These are phyloP conservation scores for Diplotaxis tenuifolia DNA, from an alignment of 345 rosid species.

Conservation along the genomic window DNA sequence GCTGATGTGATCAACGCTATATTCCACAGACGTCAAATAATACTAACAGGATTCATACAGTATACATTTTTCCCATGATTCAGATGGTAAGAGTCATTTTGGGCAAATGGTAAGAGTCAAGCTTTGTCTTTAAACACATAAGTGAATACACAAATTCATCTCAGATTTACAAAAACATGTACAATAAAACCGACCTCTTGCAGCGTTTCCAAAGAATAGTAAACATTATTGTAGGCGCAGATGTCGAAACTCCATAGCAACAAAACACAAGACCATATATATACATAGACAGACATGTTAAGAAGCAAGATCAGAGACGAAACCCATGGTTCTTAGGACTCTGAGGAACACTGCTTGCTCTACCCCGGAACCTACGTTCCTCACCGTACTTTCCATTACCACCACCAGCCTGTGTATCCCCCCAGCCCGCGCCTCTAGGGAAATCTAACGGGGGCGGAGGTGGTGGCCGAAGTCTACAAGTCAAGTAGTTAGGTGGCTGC, in stretches of 20 bases:
- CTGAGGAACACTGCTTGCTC: slow-evolving; percentile 53
- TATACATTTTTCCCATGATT: too few relatives aligned
- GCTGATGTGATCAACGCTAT: not conserved
- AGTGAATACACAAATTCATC: not conserved
- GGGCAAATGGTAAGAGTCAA: slow-evolving; percentile 3
- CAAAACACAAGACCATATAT: slow-evolving; percentile 12
- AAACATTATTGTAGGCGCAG: not conserved
- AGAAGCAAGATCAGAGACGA: not conserved
- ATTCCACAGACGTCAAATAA: slow-evolving; percentile 79
- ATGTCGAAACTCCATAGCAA: not conserved
- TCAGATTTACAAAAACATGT: not conserved
- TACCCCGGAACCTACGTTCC: slow-evolving; percentile 28
- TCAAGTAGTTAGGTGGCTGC: slow-evolving; percentile 26
- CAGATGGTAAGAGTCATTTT: too few relatives aligned
- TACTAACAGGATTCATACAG: not conserved
- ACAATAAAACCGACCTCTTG: slow-evolving; percentile 1
- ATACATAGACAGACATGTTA: not conserved
- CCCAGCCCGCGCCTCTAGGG: not conserved
- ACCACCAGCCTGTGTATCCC: not conserved
- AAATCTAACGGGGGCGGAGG: slow-evolving; percentile 38
- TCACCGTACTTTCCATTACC: slow-evolving; percentile 23
- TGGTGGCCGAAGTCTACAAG: slow-evolving; percentile 29
- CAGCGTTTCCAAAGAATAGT: not conserved
- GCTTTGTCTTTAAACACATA: not conserved
- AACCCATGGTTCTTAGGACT: slow-evolving; percentile 44